Conservation (phyloP, 257 asterid genomes). For the Osmanthus fragrans region DNA sequence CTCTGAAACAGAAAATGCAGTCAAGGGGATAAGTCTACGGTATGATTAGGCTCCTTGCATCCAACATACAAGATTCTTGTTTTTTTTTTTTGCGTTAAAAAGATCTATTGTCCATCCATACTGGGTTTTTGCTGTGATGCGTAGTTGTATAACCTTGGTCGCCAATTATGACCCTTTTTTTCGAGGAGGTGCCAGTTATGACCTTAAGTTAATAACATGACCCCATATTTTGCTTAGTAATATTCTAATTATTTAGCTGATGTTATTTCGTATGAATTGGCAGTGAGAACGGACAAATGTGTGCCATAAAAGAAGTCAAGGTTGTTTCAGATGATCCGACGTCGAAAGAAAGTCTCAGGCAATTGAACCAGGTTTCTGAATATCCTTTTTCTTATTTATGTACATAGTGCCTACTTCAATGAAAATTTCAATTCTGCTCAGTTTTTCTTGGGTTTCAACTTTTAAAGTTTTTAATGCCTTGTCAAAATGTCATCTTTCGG, state of each 20-base stretch:
- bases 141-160: background rate
- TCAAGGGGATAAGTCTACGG: background rate
- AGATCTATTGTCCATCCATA: background rate
- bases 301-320: conserved; percentile 94
- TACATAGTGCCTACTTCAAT: background rate
- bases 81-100: too few species aligned
- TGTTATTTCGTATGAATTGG: conserved; percentile 22
- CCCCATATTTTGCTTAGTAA: background rate
- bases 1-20: too few species aligned
- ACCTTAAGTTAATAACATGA: background rate
- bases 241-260: conserved; percentile 4
- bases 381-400: background rate
- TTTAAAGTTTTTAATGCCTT: background rate
- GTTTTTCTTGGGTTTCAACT: background rate
- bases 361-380: conserved; percentile 78
- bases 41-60: background rate
- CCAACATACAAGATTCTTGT: too few species aligned
- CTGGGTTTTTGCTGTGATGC: background rate
- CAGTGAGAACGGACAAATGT: conserved; percentile 97
- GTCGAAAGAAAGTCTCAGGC: conserved; percentile 90
- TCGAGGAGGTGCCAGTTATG: background rate
- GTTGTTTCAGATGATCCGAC: conserved; percentile 86
- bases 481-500: background rate
- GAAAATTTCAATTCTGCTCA: background rate
- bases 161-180: background rate